Evolutionary conservation across 495 filamentous ascomycete genomes (phyloP).

Genomic region (Glarea lozoyensis): DNA sequence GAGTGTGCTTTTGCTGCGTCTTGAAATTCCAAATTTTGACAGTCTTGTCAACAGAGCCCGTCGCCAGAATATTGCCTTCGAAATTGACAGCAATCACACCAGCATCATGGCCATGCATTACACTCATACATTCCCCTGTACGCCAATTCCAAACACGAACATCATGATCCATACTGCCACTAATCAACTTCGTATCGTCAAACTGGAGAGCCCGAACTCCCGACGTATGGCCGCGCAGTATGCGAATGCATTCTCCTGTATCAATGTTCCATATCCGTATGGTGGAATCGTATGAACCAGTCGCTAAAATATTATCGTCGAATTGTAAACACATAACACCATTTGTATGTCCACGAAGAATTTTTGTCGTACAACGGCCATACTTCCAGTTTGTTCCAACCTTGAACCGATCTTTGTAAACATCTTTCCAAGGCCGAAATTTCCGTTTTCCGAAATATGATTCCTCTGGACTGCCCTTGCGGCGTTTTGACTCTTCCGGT

Average conservation of each 20-base stretch:
- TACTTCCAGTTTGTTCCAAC: conserved; percentile 96
- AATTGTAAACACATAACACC: conserved; percentile 96
- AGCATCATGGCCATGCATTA: conserved; percentile 63
- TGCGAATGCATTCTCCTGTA: conserved; percentile 75
- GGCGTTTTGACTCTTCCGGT: conserved; percentile 33
- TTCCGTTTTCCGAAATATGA: conserved; percentile 19
- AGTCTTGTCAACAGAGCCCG: conserved; percentile 79
- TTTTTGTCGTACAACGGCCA: conserved; percentile 71
- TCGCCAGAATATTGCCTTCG: conserved; percentile 70
- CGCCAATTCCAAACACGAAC: conserved; percentile 95
- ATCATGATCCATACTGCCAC: conserved; percentile 69
- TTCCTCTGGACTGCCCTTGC: conserved; percentile 12
- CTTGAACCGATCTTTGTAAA: conserved; percentile 81
- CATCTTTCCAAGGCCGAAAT: conserved; percentile 81
- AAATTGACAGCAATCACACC: conserved; percentile 86
- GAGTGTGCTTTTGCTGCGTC: conserved; percentile 63
- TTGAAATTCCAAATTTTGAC: conserved; percentile 93
- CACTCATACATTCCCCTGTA: conserved; percentile 80
- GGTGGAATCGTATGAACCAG: conserved; percentile 89
- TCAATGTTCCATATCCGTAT: conserved; percentile 96
- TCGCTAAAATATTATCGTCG: conserved; percentile 83
- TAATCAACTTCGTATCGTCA: conserved; percentile 84
- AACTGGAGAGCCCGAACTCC: conserved; percentile 88
- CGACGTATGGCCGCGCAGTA: conserved; percentile 67
- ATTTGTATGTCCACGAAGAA: conserved; percentile 84